Evolutionary conservation across 2,329 filamentous ascomycete genomes (phyloP).

Genomic region (Ceratocystis harringtonii): DNA sequence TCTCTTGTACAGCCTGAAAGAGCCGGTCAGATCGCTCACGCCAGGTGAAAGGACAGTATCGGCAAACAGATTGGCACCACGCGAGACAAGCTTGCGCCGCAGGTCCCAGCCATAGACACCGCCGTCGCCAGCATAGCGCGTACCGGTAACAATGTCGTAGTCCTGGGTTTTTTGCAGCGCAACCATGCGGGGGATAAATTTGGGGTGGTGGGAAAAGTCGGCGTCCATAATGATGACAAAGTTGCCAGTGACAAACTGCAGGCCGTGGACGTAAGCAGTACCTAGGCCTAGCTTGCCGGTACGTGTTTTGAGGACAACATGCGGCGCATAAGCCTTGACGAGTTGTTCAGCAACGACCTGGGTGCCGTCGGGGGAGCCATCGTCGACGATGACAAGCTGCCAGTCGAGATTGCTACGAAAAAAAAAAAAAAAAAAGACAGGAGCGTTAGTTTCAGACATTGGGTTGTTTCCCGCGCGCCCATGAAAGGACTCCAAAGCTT

Average conservation of each 20-base stretch:
- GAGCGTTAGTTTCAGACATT: neutral
- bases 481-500: conserved; percentile 23
- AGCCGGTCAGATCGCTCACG: conserved; percentile 89
- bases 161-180: conserved; percentile 57
- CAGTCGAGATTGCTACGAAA: conserved; percentile 67
- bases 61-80: conserved; percentile 87
- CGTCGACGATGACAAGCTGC: conserved; percentile 97
- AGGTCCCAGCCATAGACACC: conserved; percentile 96
- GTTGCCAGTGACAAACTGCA: conserved; percentile 81
- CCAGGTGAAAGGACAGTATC: conserved; percentile 87
- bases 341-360: conserved; percentile 83
- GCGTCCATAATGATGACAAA: conserved; percentile 99
- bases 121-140: conserved; percentile 74
- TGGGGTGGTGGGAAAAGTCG: conserved; percentile 97
- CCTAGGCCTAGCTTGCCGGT: conserved; percentile 93
- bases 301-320: conserved; percentile 73
- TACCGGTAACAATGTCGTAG: conserved; percentile 95
- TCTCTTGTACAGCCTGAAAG: conserved; percentile 90
- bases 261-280: conserved; percentile 87
- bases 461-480: neutral
- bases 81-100: conserved; percentile 69
- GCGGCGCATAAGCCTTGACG: conserved; percentile 64
- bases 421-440: neutral
- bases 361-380: conserved; percentile 91
- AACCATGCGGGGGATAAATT: conserved; percentile 96